Conservation (phyloP, 768 basidiomycete species). For the Galerina marginata region DNA sequence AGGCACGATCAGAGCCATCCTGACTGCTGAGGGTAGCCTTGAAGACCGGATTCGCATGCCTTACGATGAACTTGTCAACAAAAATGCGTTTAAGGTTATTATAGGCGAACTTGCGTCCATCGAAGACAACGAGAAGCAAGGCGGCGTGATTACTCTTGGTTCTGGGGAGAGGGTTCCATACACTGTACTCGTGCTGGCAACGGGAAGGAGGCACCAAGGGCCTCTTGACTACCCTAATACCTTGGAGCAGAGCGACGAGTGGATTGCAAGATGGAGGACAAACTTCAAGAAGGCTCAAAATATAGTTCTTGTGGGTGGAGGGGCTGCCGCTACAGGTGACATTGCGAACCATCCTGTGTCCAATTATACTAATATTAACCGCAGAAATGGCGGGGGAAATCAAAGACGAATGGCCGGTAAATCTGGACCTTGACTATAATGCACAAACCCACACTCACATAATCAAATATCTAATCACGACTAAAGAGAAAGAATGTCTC, state of each 20-base stretch:
- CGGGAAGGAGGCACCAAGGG: slow-evolving; percentile 60
- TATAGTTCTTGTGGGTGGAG: slow-evolving; percentile 61
- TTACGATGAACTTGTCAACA: slow-evolving; percentile 33
- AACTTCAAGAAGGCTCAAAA: slow-evolving; percentile 42
- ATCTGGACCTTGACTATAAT: slow-evolving; percentile 14
- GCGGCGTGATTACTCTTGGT: slow-evolving; percentile 44
- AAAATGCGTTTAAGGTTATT: slow-evolving; percentile 9
- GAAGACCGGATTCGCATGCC: slow-evolving; percentile 55
- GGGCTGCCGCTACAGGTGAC: slow-evolving; percentile 56
- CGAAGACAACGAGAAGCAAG: slow-evolving; percentile 23
- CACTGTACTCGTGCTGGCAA: slow-evolving; percentile 59
- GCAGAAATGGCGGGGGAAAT: slow-evolving; percentile 50
- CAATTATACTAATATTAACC: neutral
- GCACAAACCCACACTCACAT: neutral
- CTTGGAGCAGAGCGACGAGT: slow-evolving; percentile 28
- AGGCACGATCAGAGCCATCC: slow-evolving; percentile 56
- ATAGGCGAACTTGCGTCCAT: slow-evolving; percentile 20
- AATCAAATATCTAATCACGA: neutral
- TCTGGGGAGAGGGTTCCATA: slow-evolving; percentile 55
- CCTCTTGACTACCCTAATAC: slow-evolving; percentile 49
- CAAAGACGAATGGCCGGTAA: slow-evolving; percentile 44
- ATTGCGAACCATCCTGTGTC: slow-evolving; percentile 21
- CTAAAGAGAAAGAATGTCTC: slow-evolving; percentile 57
- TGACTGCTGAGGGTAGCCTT: slow-evolving; percentile 45
- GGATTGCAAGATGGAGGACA: slow-evolving; percentile 31